Conservation (phyloP, 163 green algal species). For the Scenedesmus sp. region DNA sequence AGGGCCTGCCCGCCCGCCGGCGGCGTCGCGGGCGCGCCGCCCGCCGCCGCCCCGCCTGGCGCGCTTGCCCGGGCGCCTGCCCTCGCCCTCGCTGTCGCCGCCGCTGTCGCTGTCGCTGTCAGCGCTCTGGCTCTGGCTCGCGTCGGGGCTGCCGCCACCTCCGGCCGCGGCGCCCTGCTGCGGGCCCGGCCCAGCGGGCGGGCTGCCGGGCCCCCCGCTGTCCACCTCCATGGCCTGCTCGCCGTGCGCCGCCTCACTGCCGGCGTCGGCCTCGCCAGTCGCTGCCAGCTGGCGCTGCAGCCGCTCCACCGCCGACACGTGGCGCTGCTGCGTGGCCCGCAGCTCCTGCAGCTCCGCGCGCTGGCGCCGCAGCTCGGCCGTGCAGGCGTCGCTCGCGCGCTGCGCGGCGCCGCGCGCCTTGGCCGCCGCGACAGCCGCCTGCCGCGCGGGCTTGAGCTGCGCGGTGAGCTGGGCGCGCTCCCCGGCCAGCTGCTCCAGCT, state of each 20-base stretch:
- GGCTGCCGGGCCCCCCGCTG: neutral
- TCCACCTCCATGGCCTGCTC: no score
- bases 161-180: no score
- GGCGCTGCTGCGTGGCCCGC: slow-evolving; percentile 19
- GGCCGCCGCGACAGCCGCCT: neutral
- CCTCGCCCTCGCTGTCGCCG: neutral
- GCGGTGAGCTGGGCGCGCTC: neutral
- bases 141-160: neutral
- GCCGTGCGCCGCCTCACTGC: no score
- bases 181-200: neutral
- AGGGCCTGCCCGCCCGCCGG: no score
- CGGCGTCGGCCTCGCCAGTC: no score
- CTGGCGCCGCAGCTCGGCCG: neutral
- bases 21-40: no score
- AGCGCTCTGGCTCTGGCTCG: neutral
- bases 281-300: slow-evolving; percentile 15
- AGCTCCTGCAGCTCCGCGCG: neutral
- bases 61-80: neutral
- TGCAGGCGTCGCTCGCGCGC: neutral
- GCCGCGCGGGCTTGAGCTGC: slow-evolving; percentile 5
- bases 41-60: no score
- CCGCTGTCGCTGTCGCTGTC: neutral
- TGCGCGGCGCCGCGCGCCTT: slow-evolving; percentile 5
- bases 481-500: neutral
- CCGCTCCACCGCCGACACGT: neutral